Conservation (phyloP, 257 asterid species). For the Plectranthus barbatus region DNA sequence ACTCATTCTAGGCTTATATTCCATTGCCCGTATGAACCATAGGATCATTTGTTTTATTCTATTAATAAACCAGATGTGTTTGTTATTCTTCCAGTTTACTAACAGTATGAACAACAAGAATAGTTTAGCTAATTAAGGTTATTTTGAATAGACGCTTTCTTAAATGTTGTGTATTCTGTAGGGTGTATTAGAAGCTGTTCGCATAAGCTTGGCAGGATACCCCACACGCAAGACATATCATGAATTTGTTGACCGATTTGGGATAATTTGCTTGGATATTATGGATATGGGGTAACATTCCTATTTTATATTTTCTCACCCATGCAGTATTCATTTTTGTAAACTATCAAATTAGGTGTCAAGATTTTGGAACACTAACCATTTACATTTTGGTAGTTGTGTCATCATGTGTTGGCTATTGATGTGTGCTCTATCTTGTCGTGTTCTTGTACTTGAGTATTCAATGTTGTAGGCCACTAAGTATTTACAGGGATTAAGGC, state of each 20-base stretch:
- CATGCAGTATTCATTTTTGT: not conserved
- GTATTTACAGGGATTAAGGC: not conserved
- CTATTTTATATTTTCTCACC: not conserved
- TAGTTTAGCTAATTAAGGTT: not conserved
- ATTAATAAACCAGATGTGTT: not conserved
- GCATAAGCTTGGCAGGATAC: slow-evolving; percentile 98
- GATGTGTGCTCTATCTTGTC: not conserved
- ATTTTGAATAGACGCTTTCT: not conserved
- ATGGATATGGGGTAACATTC: slow-evolving; percentile 64
- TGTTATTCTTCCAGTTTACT: not conserved
- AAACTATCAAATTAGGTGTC: not conserved
- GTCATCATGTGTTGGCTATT: not conserved
- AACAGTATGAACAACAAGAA: not conserved
- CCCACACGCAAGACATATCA: slow-evolving; percentile 94
- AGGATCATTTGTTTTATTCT: not conserved
- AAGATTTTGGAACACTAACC: not conserved
- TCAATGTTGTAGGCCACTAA: slow-evolving; percentile 1
- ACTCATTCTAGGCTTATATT: not conserved
- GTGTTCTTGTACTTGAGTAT: not conserved
- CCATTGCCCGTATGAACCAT: not conserved
- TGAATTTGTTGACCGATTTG: slow-evolving; percentile 94
- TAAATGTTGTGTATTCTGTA: slow-evolving; percentile 25
- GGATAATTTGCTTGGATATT: slow-evolving; percentile 72
- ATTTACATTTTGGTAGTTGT: not conserved
- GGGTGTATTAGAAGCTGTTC: slow-evolving; percentile 99